Percentiles rank a stretch among this genome's conserved stretches.
phyloP scores from a whole-genome alignment of 345 rosid species.

The Dipteronia dyeriana region DNA sequence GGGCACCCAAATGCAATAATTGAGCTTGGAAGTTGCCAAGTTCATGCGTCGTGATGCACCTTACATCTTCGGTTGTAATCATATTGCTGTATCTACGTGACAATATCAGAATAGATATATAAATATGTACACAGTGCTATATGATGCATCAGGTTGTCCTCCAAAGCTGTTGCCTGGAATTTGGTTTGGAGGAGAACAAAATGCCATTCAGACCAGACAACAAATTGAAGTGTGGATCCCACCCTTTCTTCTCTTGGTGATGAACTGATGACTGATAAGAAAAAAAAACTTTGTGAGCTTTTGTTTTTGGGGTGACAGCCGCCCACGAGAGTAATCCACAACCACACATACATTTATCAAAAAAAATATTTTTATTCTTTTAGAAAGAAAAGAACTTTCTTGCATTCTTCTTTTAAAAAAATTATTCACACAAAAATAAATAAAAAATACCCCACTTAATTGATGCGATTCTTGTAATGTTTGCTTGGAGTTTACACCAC shows the following conservation, averaged over 20 bases:
- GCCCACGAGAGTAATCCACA: neutral
- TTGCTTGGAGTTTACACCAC: conserved; percentile 8
- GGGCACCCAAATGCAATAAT: neutral
- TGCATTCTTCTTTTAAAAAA: neutral
- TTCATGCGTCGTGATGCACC: neutral
- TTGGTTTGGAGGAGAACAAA: neutral
- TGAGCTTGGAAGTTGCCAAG: neutral
- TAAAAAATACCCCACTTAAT: neutral
- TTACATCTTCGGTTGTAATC: neutral
- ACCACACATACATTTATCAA: neutral
- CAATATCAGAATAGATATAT: too few relatives aligned
- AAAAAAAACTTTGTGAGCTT: neutral
- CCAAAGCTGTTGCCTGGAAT: neutral
- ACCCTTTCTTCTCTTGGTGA: too few relatives aligned
- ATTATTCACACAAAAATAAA: neutral
- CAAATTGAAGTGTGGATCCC: conserved; percentile 17
- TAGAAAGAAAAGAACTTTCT: neutral
- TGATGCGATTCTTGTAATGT: neutral
- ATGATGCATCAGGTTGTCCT: neutral
- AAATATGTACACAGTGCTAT: too few relatives aligned
- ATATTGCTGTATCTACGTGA: neutral
- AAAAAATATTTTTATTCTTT: neutral
- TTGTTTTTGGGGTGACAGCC: neutral
- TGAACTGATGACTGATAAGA: neutral
- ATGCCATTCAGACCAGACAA: neutral